Conservation (phyloP, 306 rosid genomes). For the Benincasa hispida region DNA sequence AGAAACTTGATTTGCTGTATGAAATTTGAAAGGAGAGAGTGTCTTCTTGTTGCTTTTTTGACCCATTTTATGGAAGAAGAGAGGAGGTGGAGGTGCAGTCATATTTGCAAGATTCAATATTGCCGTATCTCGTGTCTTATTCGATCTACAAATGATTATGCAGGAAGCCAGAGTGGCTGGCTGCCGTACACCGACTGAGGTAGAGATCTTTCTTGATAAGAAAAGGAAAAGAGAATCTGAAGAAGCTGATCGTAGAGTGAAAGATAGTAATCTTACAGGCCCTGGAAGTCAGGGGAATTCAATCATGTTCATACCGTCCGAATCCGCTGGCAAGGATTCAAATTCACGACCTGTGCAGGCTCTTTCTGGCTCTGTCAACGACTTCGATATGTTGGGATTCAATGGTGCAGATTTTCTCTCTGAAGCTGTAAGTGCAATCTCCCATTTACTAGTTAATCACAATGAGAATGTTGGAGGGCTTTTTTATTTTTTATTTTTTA, state of each 20-base stretch:
- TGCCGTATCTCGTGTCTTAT: background rate
- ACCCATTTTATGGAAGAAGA: background rate
- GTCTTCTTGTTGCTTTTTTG: background rate
- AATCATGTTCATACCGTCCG: slow-evolving; percentile 42
- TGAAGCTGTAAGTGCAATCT: slow-evolving; percentile 50
- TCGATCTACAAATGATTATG: background rate
- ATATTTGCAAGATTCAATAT: background rate
- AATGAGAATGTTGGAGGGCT: background rate
- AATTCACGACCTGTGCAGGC: slow-evolving; percentile 53
- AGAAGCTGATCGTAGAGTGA: slow-evolving; percentile 38
- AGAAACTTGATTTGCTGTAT: background rate
- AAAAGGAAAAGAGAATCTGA: slow-evolving; percentile 68
- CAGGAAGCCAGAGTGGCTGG: slow-evolving; percentile 86
- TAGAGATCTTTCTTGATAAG: slow-evolving; percentile 45
- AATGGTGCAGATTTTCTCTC: slow-evolving; percentile 72
- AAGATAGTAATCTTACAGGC: slow-evolving; percentile 46
- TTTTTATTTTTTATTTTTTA: no score
- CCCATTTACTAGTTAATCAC: background rate
- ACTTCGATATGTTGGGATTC: slow-evolving; percentile 44
- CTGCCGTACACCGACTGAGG: slow-evolving; percentile 59
- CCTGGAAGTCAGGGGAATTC: slow-evolving; percentile 59
- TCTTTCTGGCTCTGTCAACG: slow-evolving; percentile 41
- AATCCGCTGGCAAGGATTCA: slow-evolving; percentile 45
- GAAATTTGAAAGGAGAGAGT: background rate
- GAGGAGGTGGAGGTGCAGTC: background rate